Conservation (phyloP, 1,139 yeast species). For the Taiozyma sp. region DNA sequence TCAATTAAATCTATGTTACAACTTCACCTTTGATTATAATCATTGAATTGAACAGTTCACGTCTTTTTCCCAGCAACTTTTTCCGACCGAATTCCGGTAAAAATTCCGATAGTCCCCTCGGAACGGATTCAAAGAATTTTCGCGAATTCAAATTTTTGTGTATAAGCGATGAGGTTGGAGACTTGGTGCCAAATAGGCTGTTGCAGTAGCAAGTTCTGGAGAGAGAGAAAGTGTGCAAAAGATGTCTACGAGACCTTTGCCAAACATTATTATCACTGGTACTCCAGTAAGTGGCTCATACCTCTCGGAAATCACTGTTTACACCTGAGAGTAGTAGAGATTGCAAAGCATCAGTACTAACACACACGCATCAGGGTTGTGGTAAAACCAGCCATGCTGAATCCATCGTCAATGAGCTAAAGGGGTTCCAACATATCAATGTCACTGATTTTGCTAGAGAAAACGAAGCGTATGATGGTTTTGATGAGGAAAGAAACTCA, state of each 20-base stretch:
- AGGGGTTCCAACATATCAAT: conserved; percentile 52
- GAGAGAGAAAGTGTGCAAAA: background rate
- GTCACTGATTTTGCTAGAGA: conserved; percentile 83
- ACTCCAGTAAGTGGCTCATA: conserved; percentile 49
- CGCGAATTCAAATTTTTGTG: background rate
- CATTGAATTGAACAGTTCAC: background rate
- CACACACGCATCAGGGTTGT: conserved; percentile 48
- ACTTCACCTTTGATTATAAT: background rate
- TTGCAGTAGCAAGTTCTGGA: background rate
- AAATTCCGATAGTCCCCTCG: background rate
- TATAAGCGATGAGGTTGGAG: background rate
- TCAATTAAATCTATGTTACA: background rate
- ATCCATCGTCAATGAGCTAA: conserved; percentile 48
- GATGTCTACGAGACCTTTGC: conserved; percentile 40
- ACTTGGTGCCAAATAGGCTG: background rate
- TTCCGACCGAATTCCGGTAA: background rate
- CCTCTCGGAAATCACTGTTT: background rate
- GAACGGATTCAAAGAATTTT: background rate
- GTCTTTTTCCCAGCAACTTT: background rate
- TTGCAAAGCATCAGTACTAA: conserved; percentile 22
- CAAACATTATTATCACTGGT: conserved; percentile 89
- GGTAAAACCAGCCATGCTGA: conserved; percentile 90
- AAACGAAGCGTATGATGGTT: conserved; percentile 73
- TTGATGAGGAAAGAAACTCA: conserved; percentile 80
- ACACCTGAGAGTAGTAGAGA: background rate